phyloP scores from a whole-genome alignment of 2,329 filamentous ascomycete species.

The Pseudogymnoascus destructans region DNA sequence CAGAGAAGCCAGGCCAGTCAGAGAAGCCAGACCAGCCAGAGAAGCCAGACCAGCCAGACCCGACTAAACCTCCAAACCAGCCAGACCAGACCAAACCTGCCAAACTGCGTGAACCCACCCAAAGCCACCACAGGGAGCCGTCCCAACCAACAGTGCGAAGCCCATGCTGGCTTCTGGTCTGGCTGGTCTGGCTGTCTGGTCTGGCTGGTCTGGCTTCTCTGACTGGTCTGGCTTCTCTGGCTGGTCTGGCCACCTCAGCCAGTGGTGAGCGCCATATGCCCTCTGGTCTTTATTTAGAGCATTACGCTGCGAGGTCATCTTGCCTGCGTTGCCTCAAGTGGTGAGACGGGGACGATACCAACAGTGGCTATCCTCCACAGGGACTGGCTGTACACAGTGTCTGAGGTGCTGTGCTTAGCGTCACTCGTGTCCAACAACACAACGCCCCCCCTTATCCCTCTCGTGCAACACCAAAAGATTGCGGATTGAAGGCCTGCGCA shows the following conservation, averaged over 20 bases:
- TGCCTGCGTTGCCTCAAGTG: neutral
- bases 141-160: neutral
- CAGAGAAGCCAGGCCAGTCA: neutral
- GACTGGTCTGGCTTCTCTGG: no score
- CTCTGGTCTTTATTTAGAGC: slow-evolving; percentile 3
- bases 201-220: no score
- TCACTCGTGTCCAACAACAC: neutral
- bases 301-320: neutral
- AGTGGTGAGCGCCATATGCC: neutral
- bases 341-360: neutral
- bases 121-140: neutral
- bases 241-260: neutral
- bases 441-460: neutral
- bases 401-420: neutral
- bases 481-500: neutral
- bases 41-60: neutral
- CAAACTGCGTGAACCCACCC: neutral
- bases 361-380: neutral
- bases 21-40: neutral
- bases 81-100: neutral
- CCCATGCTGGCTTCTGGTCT: no score
- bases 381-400: neutral
- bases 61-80: neutral
- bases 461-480: neutral
- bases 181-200: no score